Conservation (phyloP, 2,329 filamentous ascomycete genomes). For the Alternaria sp. region DNA sequence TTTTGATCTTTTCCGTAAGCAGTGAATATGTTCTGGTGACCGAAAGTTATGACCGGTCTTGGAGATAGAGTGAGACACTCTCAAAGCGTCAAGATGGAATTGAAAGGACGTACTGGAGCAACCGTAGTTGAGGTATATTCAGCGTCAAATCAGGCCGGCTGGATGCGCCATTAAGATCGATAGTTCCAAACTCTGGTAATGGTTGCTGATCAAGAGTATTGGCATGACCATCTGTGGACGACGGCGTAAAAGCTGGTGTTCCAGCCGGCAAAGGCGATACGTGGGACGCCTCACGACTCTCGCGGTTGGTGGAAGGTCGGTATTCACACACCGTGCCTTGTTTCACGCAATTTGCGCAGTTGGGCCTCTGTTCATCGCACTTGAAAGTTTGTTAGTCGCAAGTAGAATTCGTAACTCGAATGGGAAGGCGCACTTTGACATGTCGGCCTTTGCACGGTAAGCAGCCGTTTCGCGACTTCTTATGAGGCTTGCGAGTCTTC, state of each 20-base stretch:
- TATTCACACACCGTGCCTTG: conserved; percentile 40
- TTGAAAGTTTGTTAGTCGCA: conserved; percentile 19
- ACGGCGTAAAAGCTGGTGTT: conserved; percentile 17
- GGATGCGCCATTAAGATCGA: background rate
- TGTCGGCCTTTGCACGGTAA: conserved; percentile 38
- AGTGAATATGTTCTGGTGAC: background rate
- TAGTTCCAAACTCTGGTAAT: background rate
- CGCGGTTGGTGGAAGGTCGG: conserved; percentile 19
- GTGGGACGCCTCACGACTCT: conserved; percentile 24
- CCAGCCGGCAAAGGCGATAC: conserved; percentile 21
- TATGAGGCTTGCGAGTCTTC: conserved; percentile 38
- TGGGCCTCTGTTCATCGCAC: conserved; percentile 42
- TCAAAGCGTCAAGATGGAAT: background rate
- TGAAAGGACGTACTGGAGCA: conserved; percentile 30
- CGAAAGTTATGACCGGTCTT: background rate
- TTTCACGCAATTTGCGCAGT: conserved; percentile 41
- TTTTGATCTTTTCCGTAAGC: background rate
- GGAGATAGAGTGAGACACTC: background rate
- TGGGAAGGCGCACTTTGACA: conserved; percentile 31
- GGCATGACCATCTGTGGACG: conserved; percentile 19
- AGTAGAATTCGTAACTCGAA: background rate
- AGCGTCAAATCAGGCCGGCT: conserved; percentile 3
- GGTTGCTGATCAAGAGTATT: conserved; percentile 6
- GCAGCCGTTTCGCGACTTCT: conserved; percentile 39
- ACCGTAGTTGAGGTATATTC: conserved; percentile 34